Base-by-base conservation (phyloP, 2,329 filamentous ascomycete species). In the Simplicillium sp. region DNA sequence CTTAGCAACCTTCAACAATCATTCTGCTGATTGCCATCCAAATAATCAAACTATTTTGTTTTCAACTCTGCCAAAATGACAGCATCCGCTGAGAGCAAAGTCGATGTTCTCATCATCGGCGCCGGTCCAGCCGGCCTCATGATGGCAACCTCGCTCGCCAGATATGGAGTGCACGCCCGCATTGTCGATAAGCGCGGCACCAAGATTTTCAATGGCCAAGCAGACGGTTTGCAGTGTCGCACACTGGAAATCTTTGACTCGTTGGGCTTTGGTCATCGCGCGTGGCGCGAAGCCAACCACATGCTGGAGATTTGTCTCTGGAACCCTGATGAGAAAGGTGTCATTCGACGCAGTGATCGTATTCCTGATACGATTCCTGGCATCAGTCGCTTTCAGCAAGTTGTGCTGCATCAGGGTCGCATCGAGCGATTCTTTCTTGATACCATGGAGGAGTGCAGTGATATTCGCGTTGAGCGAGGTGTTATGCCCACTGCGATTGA, bases 211-310 rank as follows among this genome's bases (percentile, higher is more conserved):
- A 54, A 46, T n/a, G 65, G 67, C 3, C 65, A 71, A 46, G 66
- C 68, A 29, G 65, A 71, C 43, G 65, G 68, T 8, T 56, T 62
- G 8, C 77, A 84, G 58, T 75, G 72, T 46, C 75, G 81, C 2
- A 84, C 78, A 0, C 64, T 86, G 4, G 80, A 87, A 55, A 84
- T 87, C 7, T 76, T 87, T 43, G 80, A 87, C 49, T 78, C 75
- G 17, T 79, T 87, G 45, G 82, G 77, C 1, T 75, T 87, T 41
- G 76, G 67, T 3, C 73, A 84, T 40, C 64, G 72, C 2, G 71
- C 71, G 0, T 77, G 77, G 70, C 76, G 76, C 40, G 81, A 86
- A 51, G 70, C 75, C 7, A 82, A 83, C 52, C 78, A 80, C 55
- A 75, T 84, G 63, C 66, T 82, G 13, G 82, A 57, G 37, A 75